Evolutionary conservation across 306 rosid genomes (phyloP), one percentile per base, ranked within the genome.

Genomic region (Boehmeria nivea): DNA sequence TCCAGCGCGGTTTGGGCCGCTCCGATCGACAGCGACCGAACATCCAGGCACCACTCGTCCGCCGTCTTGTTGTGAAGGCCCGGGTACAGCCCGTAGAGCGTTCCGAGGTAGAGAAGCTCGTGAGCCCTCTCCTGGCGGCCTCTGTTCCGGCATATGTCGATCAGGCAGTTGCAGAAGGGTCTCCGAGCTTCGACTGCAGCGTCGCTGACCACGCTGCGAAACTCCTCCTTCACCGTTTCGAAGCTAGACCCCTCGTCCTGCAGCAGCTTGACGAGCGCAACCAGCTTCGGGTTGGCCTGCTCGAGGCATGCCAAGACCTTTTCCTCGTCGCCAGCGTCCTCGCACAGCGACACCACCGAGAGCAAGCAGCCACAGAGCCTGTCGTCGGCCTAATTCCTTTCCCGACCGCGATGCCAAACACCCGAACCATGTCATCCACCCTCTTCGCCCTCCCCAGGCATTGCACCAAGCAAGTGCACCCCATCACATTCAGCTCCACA

Each of bases 81-180:
- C 10, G 96, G 99, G 76, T 91, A 91, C 28, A 91, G 66, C 14
- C 99, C 96, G 59, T 70, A 83, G 21, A 87, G 65, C 61, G 84
- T 87, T 75, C 99, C 99, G 43, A 93, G 33, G 75, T 87, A 93
- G 43, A 93, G 99, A 60, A 87, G 77, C 69, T 88, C 96, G 50
- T 87, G 96, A 31, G 90, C 94, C 78, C 95, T 81, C 81, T 72
- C 78, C 21, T 68, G 61, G 56, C 71, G 82, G 59, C 73, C 74
- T 56, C 71, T 78, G 73, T 74, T 85, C 59, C 95, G 69, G 54
- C 96, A 87, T 54, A 87, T 76, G 71, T 93, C 99, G 36, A 93
- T 93, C 78, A 87, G 65, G 73, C 99, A 93, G 72, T 93, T 93
- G 49, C 96, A 93, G 60, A 87, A 93, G 51, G 99, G 94, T 59